Percentiles rank a stretch among this genome's conserved stretches.
These are phyloP conservation scores for Craterostigma plantagineum DNA, from an alignment of 257 asterid genomes.

Conservation along the genomic window DNA sequence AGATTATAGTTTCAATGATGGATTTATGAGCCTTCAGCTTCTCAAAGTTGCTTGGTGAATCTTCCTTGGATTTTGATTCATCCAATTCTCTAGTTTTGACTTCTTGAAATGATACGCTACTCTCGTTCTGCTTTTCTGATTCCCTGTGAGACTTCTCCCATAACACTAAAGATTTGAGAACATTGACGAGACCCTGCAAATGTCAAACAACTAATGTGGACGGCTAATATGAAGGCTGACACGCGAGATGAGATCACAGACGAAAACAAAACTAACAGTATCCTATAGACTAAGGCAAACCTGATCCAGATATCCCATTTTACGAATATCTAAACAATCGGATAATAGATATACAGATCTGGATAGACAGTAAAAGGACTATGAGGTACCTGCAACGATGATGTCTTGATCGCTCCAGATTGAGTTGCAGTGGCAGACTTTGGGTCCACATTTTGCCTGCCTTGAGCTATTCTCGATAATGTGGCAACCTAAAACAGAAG, in stretches of 20 bases:
- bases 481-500: slow-evolving; percentile 53
- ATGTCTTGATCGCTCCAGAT: slow-evolving; percentile 50
- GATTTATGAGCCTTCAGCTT: slow-evolving; percentile 61
- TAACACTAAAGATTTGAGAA: slow-evolving; percentile 57
- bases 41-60: slow-evolving; percentile 40
- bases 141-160: slow-evolving; percentile 81
- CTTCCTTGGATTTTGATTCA: slow-evolving; percentile 35
- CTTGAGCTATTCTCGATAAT: slow-evolving; percentile 84
- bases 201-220: slow-evolving; percentile 11
- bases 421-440: slow-evolving; percentile 60
- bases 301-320: too few species aligned
- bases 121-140: slow-evolving; percentile 26
- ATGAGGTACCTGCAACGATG: slow-evolving; percentile 64
- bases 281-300: too few species aligned
- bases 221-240: neutral
- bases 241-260: too few species aligned
- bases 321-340: too few species aligned
- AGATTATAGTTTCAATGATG: slow-evolving; percentile 56
- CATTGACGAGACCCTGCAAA: slow-evolving; percentile 73
- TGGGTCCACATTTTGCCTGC: slow-evolving; percentile 72
- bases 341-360: neutral
- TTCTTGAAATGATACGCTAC: slow-evolving; percentile 25
- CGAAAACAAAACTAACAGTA: too few species aligned
- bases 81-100: slow-evolving; percentile 22
- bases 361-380: slow-evolving; percentile 6